Base-by-base conservation (phyloP, 202 grass and related monocot genomes). In the Dendrocalamus latiflorus region DNA sequence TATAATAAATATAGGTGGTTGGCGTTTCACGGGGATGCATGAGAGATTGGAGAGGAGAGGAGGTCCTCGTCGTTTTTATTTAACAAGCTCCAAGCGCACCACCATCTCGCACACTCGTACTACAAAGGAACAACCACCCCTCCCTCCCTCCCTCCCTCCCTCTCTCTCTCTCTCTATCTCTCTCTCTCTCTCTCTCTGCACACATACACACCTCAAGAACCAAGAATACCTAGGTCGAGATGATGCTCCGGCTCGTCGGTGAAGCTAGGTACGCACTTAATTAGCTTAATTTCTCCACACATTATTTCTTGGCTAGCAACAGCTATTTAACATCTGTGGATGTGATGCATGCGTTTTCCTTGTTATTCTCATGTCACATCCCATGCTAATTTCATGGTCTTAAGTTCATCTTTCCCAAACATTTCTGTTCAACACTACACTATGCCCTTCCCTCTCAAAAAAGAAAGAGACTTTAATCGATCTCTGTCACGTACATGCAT, bases 221-320 rank as follows among this genome's bases (percentile, higher is more conserved):
- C n/a, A 65, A 56, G 79, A 73, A 48, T 11, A 15, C 4, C 10
- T 16, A 7, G 44, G 16, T 30, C 26, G 17, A 65, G 77, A 82
- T 65, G 70, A 86, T 86, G 67, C 66, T 82, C 42, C 78, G 83
- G 66, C 30, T 86, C 49, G 14, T 53, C 83, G 48, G 42, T 15
- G 49, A 72, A 66, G 72, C 78, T 16, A 78, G 83, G 82, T 77
- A 48, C 1, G 3, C 26, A 44, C 11, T 50, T 37, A 30, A n/a
- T n/a, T n/a, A n/a, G 25, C 11, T 50, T 18, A 51, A 37, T 76
- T 76, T 72, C 55, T 61, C 24, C 38, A 1, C n/a, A 44, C 73
- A 18, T 11, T 0, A n/a, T 54, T 43, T 77, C 26, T 15, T 64
- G 15, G 20, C 54, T 25, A 25, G 42, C 22, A 5, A 17, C 1